These are phyloP conservation scores for Trichosporon sp. DNA, from an alignment of 1,284 basidiomycete genomes.

Conservation along the genomic window DNA sequence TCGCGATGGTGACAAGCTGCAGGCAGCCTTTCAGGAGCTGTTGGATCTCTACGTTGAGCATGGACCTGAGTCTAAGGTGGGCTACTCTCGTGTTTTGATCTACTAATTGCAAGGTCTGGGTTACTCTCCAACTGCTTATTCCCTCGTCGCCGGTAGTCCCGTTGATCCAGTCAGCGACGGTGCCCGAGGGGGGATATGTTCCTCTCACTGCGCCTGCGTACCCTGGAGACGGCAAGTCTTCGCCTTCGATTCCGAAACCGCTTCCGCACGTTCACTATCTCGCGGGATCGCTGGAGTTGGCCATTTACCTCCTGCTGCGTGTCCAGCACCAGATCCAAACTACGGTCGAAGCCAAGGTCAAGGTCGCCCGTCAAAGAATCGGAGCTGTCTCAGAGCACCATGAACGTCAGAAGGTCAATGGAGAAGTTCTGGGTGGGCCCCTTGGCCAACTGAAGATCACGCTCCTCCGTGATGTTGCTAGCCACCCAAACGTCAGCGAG, in stretches of 20 bases:
- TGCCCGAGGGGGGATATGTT: slow-evolving; percentile 45
- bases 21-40: slow-evolving; percentile 70
- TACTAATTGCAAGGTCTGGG: slow-evolving; percentile 57
- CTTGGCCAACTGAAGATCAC: slow-evolving; percentile 37
- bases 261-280: slow-evolving; percentile 49
- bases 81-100: background rate
- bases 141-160: slow-evolving; percentile 67
- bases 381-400: slow-evolving; percentile 63
- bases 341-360: slow-evolving; percentile 58
- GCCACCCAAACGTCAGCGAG: slow-evolving; percentile 38
- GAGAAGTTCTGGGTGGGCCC: slow-evolving; percentile 45
- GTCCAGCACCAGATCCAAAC: slow-evolving; percentile 65
- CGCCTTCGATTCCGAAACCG: slow-evolving; percentile 43
- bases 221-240: slow-evolving; percentile 25
- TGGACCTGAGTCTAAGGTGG: slow-evolving; percentile 61
- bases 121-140: slow-evolving; percentile 65
- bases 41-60: slow-evolving; percentile 62
- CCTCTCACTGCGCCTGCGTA: slow-evolving; percentile 55
- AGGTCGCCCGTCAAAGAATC: slow-evolving; percentile 69
- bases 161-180: slow-evolving; percentile 65
- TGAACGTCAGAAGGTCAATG: slow-evolving; percentile 57
- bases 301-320: slow-evolving; percentile 46
- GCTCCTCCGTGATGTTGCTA: slow-evolving; percentile 35
- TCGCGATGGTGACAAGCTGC: slow-evolving; percentile 71
- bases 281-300: slow-evolving; percentile 51